Percentiles rank a stretch among this genome's conserved stretches.
phyloP scores from a whole-genome alignment of 192 early-diverging fungal genomes.

The Coemansia sp. region DNA sequence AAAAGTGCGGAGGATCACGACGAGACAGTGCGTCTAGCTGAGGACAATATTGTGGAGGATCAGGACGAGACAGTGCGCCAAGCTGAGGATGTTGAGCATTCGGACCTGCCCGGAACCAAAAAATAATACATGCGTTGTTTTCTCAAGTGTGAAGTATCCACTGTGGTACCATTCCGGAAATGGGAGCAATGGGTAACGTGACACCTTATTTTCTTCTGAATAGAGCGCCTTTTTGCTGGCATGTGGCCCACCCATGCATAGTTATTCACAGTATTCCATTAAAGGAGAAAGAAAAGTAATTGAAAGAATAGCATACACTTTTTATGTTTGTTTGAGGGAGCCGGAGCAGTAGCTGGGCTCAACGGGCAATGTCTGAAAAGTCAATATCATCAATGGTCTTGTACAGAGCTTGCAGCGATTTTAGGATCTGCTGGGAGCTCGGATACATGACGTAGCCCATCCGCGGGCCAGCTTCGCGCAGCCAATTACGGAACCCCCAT shows the following conservation, averaged over 20 bases:
- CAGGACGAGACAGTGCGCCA: too few species aligned
- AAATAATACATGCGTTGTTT: too few species aligned
- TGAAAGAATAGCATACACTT: neutral
- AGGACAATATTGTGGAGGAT: too few species aligned
- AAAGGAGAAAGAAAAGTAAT: slow-evolving; percentile 1
- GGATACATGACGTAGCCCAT: slow-evolving; percentile 48
- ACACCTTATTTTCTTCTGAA: too few species aligned
- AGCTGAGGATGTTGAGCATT: too few species aligned
- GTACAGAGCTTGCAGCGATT: slow-evolving; percentile 32
- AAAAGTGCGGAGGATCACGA: too few species aligned
- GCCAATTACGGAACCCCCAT: slow-evolving; percentile 41
- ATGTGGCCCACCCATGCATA: neutral
- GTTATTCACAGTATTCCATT: slow-evolving; percentile 3
- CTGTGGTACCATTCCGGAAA: too few species aligned
- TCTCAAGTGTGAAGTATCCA: too few species aligned
- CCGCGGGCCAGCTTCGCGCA: slow-evolving; percentile 20
- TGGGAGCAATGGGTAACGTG: too few species aligned
- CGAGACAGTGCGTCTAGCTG: too few species aligned
- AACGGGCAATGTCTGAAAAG: slow-evolving; percentile 17
- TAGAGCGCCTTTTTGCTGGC: neutral
- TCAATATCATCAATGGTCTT: slow-evolving; percentile 28
- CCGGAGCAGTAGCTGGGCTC: neutral
- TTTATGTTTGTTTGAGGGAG: neutral
- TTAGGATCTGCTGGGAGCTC: slow-evolving; percentile 46
- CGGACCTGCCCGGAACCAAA: too few species aligned